These are phyloP conservation scores for Heliosperma pusillum DNA, from an alignment of 148 eudicot genomes.

Conservation along the genomic window DNA sequence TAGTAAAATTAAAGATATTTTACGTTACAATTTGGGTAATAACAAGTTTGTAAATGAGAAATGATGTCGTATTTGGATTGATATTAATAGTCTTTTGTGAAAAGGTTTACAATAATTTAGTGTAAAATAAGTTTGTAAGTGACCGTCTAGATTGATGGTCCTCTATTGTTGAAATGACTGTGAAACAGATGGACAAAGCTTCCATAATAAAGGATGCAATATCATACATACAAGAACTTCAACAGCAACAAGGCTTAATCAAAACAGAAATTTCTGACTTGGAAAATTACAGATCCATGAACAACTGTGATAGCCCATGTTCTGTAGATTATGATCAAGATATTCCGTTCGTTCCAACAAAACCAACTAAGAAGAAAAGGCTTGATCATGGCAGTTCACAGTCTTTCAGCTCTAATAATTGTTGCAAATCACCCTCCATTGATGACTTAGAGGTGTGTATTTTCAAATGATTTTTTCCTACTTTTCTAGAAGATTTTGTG, in stretches of 20 bases:
- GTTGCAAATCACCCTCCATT: constrained; percentile 34
- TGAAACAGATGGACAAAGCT: constrained; percentile 81
- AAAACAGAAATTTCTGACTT: constrained; percentile 47
- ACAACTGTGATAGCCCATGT: constrained; percentile 8
- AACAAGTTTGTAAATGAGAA: too few relatives aligned
- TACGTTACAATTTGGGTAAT: too few relatives aligned
- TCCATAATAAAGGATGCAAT: constrained; percentile 85
- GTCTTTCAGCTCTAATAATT: constrained; percentile 19
- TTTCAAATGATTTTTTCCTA: background rate
- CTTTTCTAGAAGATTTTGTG: background rate
- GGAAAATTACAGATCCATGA: constrained; percentile 31
- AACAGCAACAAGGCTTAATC: constrained; percentile 55
- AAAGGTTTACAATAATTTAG: too few relatives aligned
- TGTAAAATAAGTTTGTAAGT: too few relatives aligned
- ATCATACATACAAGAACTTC: constrained; percentile 57
- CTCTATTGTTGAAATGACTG: background rate
- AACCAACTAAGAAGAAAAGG: constrained; percentile 44
- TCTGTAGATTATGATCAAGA: constrained; percentile 30
- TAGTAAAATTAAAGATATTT: too few relatives aligned
- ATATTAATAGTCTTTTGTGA: too few relatives aligned
- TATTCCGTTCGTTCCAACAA: background rate
- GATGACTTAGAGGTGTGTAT: constrained; percentile 59
- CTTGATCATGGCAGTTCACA: constrained; percentile 21
- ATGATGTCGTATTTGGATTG: too few relatives aligned
- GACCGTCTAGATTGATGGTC: too few relatives aligned